phyloP scores from a whole-genome alignment of 2,329 filamentous ascomycete species.

The Chaetomium strumarium region DNA sequence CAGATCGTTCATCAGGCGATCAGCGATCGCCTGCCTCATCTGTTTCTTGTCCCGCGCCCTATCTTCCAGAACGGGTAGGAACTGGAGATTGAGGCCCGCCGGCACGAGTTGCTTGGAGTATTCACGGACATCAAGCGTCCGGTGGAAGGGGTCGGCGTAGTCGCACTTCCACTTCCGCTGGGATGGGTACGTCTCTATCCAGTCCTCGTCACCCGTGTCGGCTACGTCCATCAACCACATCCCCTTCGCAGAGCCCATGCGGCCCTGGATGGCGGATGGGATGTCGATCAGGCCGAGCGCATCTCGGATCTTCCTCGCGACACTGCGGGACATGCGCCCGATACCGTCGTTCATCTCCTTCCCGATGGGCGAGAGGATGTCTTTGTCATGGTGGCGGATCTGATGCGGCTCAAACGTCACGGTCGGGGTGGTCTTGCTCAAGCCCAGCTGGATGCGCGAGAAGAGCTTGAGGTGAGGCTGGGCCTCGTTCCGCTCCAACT shows the following conservation, averaged over 20 bases:
- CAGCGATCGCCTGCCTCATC: constrained; percentile 45
- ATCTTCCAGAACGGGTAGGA: constrained; percentile 62
- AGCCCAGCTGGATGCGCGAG: constrained; percentile 48
- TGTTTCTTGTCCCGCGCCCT: constrained; percentile 40
- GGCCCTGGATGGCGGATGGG: constrained; percentile 62
- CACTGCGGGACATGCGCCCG: constrained; percentile 54
- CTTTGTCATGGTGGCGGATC: constrained; percentile 35
- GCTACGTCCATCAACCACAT: constrained; percentile 61
- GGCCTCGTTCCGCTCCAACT: constrained; percentile 37
- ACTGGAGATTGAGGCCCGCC: constrained; percentile 59
- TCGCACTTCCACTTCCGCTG: constrained; percentile 63
- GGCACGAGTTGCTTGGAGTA: constrained; percentile 41
- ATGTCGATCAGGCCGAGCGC: constrained; percentile 45
- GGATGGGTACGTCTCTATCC: constrained; percentile 62
- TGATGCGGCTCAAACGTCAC: constrained; percentile 41
- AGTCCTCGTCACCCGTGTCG: constrained; percentile 42
- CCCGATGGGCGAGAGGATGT: constrained; percentile 36
- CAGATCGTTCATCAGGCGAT: constrained; percentile 46
- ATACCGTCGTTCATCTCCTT: constrained; percentile 64
- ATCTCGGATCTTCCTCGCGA: constrained; percentile 48
- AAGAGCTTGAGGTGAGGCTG: constrained; percentile 53
- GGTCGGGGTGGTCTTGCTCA: constrained; percentile 46
- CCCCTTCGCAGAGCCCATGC: constrained; percentile 69
- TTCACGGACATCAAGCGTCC: constrained; percentile 60
- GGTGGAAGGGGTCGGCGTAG: constrained; percentile 41